A percentile compares a stretch with the other conserved stretches of the same genome.
Evolutionary conservation across 2,329 filamentous ascomycete species (phyloP).

Genomic region (Botryotinia globosa): DNA sequence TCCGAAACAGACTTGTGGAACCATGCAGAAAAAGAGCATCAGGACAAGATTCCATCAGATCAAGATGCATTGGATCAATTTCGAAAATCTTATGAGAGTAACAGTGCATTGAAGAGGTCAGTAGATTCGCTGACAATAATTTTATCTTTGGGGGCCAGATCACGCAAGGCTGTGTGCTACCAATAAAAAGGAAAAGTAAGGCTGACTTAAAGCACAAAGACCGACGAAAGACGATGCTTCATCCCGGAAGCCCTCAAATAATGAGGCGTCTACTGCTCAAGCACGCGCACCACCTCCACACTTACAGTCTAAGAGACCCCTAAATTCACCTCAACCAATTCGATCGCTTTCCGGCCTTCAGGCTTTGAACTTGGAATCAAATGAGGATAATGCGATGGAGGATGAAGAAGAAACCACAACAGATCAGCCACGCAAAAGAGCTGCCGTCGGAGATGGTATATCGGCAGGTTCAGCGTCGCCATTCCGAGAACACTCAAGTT

Average conservation of each 20-base stretch:
- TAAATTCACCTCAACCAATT: conserved; percentile 19
- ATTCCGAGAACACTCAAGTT: conserved; percentile 27
- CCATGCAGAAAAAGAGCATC: conserved; percentile 27
- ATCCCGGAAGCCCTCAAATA: conserved; percentile 23
- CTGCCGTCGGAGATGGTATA: conserved; percentile 35
- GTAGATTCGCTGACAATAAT: not conserved
- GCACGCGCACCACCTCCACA: conserved; percentile 22
- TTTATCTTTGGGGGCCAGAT: not conserved
- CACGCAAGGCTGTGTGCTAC: not conserved
- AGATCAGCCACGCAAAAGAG: conserved; percentile 32
- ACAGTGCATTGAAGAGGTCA: conserved; percentile 25
- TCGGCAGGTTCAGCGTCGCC: conserved; percentile 33
- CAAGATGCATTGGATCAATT: conserved; percentile 19
- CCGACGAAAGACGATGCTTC: conserved; percentile 26
- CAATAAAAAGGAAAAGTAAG: conserved; percentile 3
- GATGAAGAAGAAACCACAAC: conserved; percentile 29
- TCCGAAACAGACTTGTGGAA: conserved; percentile 25
- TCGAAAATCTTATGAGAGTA: conserved; percentile 21
- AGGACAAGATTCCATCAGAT: conserved; percentile 24
- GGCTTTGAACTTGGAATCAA: conserved; percentile 28
- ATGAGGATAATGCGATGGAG: conserved; percentile 28
- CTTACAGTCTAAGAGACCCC: conserved; percentile 23
- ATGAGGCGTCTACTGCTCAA: conserved; percentile 12
- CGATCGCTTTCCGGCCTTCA: conserved; percentile 27
- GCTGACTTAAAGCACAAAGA: conserved; percentile 25